A percentile compares a stretch with the other conserved stretches of the same genome.
Evolutionary conservation across 805 yeast genomes (phyloP).

Genomic region (Ogataea corticis): DNA sequence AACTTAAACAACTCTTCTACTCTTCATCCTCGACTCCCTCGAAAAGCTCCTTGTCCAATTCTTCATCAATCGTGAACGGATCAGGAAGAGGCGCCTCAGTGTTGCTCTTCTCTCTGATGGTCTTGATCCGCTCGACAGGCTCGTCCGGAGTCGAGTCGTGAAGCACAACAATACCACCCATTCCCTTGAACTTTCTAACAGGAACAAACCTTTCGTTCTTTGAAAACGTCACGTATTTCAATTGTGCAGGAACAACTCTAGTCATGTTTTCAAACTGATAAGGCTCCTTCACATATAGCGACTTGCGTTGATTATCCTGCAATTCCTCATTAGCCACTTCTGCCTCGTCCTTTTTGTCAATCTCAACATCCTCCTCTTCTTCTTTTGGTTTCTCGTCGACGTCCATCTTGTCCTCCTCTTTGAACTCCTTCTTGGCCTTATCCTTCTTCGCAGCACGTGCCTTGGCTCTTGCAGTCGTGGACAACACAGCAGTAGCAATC

Average conservation of each 20-base stretch:
- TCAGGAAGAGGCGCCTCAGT: slow-evolving; percentile 75
- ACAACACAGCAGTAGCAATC: slow-evolving; percentile 87
- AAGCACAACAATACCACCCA: slow-evolving; percentile 70
- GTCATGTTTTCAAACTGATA: slow-evolving; percentile 76
- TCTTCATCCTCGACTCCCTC: slow-evolving; percentile 24
- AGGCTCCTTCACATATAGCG: slow-evolving; percentile 57
- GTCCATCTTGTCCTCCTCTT: slow-evolving; percentile 43
- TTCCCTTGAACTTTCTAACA: slow-evolving; percentile 70
- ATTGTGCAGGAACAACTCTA: slow-evolving; percentile 87
- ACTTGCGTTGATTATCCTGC: slow-evolving; percentile 40
- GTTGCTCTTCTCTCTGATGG: slow-evolving; percentile 75
- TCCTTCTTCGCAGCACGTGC: slow-evolving; percentile 73
- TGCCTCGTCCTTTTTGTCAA: slow-evolving; percentile 24
- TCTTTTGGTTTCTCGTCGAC: slow-evolving; percentile 25
- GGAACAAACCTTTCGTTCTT: slow-evolving; percentile 80
- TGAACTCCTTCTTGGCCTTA: slow-evolving; percentile 42
- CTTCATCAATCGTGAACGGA: slow-evolving; percentile 62
- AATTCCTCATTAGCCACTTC: slow-evolving; percentile 21
- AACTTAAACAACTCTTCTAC: not conserved
- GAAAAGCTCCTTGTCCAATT: slow-evolving; percentile 31
- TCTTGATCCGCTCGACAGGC: slow-evolving; percentile 68
- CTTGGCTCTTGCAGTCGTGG: slow-evolving; percentile 92
- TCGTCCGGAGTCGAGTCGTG: slow-evolving; percentile 63
- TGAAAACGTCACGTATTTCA: slow-evolving; percentile 75
- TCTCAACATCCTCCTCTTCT: slow-evolving; percentile 26